Evolutionary conservation across 371 early-diverging fungal genomes (phyloP).

Genomic region (Mucor irregularis): DNA sequence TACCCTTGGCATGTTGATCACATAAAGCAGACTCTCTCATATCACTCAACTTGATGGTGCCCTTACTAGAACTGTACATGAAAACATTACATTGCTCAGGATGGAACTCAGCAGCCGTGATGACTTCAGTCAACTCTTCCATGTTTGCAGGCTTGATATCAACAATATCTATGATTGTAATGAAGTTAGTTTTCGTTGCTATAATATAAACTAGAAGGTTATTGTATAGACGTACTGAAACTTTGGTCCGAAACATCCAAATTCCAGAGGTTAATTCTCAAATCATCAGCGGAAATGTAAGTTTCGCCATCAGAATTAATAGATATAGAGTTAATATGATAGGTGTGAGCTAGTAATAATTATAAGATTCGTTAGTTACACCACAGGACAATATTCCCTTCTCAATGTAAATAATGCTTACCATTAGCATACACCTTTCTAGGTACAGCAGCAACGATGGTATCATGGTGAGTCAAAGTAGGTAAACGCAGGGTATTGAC

Average conservation of each 20-base stretch:
- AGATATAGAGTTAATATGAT: constrained; percentile 99
- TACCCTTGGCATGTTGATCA: constrained; percentile 91
- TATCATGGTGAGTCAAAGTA: constrained; percentile 87
- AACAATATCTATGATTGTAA: constrained; percentile 93
- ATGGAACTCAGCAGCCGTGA: constrained; percentile 98
- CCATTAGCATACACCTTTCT: constrained; percentile 92
- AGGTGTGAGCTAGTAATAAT: constrained; percentile 82
- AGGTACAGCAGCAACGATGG: constrained; percentile 93
- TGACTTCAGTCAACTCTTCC: constrained; percentile 99
- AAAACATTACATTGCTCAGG: constrained; percentile 96
- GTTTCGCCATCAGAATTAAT: constrained; percentile 97
- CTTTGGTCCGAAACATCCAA: constrained; percentile 95
- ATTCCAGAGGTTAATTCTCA: constrained; percentile 99
- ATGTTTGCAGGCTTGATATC: constrained; percentile 99
- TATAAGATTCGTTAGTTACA: too few relatives aligned
- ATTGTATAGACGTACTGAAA: constrained; percentile 82
- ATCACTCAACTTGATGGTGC: constrained; percentile 95
- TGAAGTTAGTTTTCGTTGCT: constrained; percentile 54
- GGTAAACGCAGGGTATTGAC: constrained; percentile 73
- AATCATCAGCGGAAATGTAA: constrained; percentile 97
- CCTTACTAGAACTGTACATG: constrained; percentile 98
- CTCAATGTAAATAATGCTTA: constrained; percentile 67
- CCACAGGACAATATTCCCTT: not conserved
- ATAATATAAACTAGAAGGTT: constrained; percentile 54
- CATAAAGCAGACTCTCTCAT: constrained; percentile 96